phyloP scores from a whole-genome alignment of 768 basidiomycete species.

The Russula abietina region DNA sequence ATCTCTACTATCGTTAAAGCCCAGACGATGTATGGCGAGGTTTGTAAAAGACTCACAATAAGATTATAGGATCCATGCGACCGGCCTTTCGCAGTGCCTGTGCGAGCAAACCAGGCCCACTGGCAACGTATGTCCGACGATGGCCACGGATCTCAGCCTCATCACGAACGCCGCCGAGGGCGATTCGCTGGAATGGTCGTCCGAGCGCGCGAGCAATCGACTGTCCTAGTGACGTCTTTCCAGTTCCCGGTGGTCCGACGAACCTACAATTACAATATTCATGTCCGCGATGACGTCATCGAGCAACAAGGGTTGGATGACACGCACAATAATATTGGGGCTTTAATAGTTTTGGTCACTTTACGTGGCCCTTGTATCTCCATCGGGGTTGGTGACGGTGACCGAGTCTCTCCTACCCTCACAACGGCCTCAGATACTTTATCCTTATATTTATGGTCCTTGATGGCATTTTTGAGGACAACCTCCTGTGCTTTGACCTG shows the following conservation, averaged over 20 bases:
- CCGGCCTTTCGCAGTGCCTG: conserved; percentile 84
- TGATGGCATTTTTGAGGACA: conserved; percentile 22
- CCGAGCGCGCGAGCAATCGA: conserved; percentile 78
- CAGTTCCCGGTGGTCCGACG: conserved; percentile 86
- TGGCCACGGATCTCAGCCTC: conserved; percentile 83
- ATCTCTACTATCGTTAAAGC: conserved; percentile 39
- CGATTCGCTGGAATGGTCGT: conserved; percentile 87
- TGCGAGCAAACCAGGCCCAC: conserved; percentile 77
- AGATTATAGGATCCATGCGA: conserved; percentile 69
- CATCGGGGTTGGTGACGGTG: neutral
- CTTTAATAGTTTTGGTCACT: conserved; percentile 47
- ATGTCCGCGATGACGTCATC: neutral
- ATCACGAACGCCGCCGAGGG: conserved; percentile 87
- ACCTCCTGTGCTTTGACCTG: conserved; percentile 22
- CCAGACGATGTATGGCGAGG: neutral
- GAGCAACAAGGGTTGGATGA: neutral
- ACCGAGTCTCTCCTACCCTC: conserved; percentile 12
- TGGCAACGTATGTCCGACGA: conserved; percentile 85
- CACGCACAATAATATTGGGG: conserved; percentile 62
- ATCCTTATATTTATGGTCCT: neutral
- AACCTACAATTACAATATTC: conserved; percentile 42
- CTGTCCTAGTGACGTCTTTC: conserved; percentile 88
- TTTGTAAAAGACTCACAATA: conserved; percentile 46
- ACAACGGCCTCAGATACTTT: conserved; percentile 3
- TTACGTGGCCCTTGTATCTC: conserved; percentile 16